Percentiles rank a stretch among this genome's conserved stretches.
These are phyloP conservation scores for Neurospora terricola DNA, from an alignment of 495 filamentous ascomycete genomes.

Conservation along the genomic window DNA sequence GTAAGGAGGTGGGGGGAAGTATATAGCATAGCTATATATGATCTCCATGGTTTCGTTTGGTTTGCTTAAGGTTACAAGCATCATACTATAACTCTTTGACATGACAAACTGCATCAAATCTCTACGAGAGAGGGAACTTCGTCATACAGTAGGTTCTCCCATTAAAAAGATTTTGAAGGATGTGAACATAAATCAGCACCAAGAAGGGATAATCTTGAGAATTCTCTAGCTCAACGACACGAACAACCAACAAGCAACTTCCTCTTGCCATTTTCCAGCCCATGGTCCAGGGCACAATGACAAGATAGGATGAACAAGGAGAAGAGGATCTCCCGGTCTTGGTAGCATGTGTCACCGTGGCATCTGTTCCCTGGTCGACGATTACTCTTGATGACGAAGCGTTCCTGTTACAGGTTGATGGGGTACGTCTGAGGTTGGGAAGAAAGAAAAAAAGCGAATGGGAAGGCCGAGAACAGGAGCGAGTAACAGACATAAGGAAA, in stretches of 20 bases:
- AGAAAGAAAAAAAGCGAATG: not conserved
- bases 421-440: not conserved
- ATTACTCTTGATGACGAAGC: not conserved
- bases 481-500: too few relatives aligned
- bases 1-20: not conserved
- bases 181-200: not conserved
- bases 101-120: not conserved
- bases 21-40: not conserved
- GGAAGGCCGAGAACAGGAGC: not conserved
- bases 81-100: not conserved
- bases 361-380: not conserved
- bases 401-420: not conserved
- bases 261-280: not conserved
- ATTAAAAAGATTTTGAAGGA: not conserved
- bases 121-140: not conserved
- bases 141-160: not conserved
- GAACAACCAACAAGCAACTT: not conserved
- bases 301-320: not conserved
- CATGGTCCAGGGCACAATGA: not conserved
- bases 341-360: not conserved
- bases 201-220: not conserved
- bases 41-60: not conserved
- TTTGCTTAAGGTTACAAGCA: not conserved
- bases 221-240: not conserved
- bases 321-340: not conserved